phyloP scores from a whole-genome alignment of 1,284 basidiomycete species.

The Dichomitus squalens region DNA sequence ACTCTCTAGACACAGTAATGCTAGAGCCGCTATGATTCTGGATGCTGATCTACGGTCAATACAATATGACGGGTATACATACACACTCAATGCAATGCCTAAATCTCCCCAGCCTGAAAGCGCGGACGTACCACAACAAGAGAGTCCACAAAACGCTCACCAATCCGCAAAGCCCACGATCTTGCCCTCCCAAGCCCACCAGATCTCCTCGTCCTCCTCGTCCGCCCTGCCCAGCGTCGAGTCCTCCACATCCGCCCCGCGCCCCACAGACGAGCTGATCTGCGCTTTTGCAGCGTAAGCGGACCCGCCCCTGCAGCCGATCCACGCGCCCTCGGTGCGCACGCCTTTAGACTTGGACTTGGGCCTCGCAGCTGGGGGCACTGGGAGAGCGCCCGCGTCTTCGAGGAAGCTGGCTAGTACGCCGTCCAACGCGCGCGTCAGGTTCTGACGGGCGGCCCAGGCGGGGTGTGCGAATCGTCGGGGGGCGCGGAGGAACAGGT shows the following conservation, averaged over 20 bases:
- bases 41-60: too few species aligned
- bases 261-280: background rate
- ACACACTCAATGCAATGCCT: background rate
- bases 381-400: constrained; percentile 17
- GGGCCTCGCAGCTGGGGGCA: constrained; percentile 14
- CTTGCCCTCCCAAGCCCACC: constrained; percentile 81
- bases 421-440: constrained; percentile 36
- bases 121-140: background rate
- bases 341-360: constrained; percentile 27
- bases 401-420: constrained; percentile 43
- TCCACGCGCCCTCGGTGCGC: constrained; percentile 63
- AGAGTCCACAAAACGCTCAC: constrained; percentile 35
- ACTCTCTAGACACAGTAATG: too few species aligned
- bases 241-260: background rate
- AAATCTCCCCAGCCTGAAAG: too few species aligned
- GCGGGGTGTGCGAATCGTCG: constrained; percentile 69
- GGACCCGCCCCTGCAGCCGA: constrained; percentile 37
- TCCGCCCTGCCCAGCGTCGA: constrained; percentile 3
- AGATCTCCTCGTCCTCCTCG: constrained; percentile 75
- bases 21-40: too few species aligned
- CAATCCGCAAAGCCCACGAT: constrained; percentile 71
- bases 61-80: background rate
- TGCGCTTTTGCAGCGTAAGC: constrained; percentile 15
- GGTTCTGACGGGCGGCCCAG: constrained; percentile 73
- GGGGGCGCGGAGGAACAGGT: constrained; percentile 71